Percentiles rank a stretch among this genome's conserved stretches.
These are phyloP conservation scores for Cercospora janseana DNA, from an alignment of 2,329 filamentous ascomycete species.

Conservation along the genomic window DNA sequence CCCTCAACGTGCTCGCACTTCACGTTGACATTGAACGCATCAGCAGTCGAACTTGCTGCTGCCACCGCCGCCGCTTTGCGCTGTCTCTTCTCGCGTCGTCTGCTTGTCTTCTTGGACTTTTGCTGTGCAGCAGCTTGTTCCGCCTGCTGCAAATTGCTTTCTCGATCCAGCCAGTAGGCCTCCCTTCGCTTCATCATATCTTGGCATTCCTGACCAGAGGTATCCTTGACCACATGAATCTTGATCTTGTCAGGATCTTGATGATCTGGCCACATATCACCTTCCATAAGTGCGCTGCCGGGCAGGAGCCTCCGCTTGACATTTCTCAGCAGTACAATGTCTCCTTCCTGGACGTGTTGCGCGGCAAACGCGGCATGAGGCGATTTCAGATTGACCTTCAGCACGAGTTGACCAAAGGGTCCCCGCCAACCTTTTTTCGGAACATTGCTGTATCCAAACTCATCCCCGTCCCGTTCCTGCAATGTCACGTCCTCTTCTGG, in stretches of 20 bases:
- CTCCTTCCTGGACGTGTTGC: conserved; percentile 55
- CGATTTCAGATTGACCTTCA: conserved; percentile 70
- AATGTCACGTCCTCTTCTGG: conserved; percentile 38
- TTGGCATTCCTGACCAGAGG: conserved; percentile 45
- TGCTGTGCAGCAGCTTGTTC: conserved; percentile 18
- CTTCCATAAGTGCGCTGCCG: conserved; percentile 57
- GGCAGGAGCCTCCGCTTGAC: conserved; percentile 63
- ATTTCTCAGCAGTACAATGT: conserved; percentile 68
- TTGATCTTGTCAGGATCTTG: conserved; percentile 54
- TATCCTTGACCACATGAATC: conserved; percentile 52
- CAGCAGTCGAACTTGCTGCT: neutral
- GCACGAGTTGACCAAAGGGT: conserved; percentile 68
- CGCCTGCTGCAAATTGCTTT: conserved; percentile 9
- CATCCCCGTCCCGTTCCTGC: conserved; percentile 32
- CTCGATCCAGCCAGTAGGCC: conserved; percentile 55
- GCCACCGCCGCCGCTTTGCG: conserved; percentile 37
- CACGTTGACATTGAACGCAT: conserved; percentile 30
- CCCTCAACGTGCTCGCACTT: conserved; percentile 45
- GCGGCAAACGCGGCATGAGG: conserved; percentile 63
- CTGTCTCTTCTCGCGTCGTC: conserved; percentile 39
- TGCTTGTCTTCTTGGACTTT: conserved; percentile 35
- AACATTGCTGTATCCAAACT: conserved; percentile 33
- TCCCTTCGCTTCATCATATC: conserved; percentile 62
- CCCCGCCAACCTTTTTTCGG: conserved; percentile 61
- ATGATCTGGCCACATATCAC: conserved; percentile 64